Percentiles rank a stretch among this genome's conserved stretches.
Evolutionary conservation across 106 monocot species (phyloP).

Genomic region (Vanilla planifolia): DNA sequence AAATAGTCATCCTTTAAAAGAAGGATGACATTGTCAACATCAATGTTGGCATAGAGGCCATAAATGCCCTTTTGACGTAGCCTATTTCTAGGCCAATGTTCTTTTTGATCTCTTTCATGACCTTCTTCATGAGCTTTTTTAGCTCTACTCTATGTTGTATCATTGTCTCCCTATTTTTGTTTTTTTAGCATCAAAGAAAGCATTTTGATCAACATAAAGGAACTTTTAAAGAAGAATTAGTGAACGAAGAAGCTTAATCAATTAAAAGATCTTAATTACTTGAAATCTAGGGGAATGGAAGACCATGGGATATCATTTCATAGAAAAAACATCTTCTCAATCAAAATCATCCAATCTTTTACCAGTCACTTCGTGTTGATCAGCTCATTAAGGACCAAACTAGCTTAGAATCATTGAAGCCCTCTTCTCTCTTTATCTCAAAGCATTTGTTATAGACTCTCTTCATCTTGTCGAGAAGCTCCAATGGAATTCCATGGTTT

Average conservation of each 20-base stretch:
- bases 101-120: slow-evolving; percentile 44
- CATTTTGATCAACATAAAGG: no score
- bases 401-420: slow-evolving; percentile 39
- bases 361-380: slow-evolving; percentile 1
- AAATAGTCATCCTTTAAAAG: slow-evolving; percentile 75
- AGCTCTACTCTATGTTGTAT: slow-evolving; percentile 46
- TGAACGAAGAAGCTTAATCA: no score
- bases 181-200: no score
- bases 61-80: slow-evolving; percentile 46
- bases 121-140: slow-evolving; percentile 51
- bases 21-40: slow-evolving; percentile 80
- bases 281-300: slow-evolving; percentile 40
- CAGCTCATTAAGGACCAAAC: slow-evolving; percentile 27
- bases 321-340: slow-evolving; percentile 54
- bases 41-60: slow-evolving; percentile 75
- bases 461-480: slow-evolving; percentile 54
- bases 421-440: slow-evolving; percentile 40
- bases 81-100: slow-evolving; percentile 54
- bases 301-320: slow-evolving; percentile 41
- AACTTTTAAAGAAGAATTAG: no score
- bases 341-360: slow-evolving; percentile 29
- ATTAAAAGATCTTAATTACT: no score
- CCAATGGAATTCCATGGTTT: slow-evolving; percentile 53
- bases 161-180: slow-evolving; percentile 66
- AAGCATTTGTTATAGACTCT: slow-evolving; percentile 45